phyloP scores from a whole-genome alignment of 805 yeast species.

The Metschnikowia lunata region DNA sequence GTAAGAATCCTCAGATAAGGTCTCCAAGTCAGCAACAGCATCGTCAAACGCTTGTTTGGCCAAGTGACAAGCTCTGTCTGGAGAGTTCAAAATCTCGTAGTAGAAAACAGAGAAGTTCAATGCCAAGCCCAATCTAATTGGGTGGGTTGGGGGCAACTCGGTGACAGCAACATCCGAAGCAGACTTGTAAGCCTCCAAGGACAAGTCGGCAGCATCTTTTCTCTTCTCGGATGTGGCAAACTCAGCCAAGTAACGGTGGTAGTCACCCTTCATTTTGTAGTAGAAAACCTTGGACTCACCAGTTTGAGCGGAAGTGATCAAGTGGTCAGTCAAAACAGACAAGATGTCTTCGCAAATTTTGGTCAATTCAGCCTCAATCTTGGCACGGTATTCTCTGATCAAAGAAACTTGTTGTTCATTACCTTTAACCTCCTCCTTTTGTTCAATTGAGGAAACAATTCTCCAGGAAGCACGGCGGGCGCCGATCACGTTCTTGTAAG shows the following conservation, averaged over 20 bases:
- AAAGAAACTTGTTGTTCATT: conserved; percentile 84
- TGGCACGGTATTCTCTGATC: conserved; percentile 90
- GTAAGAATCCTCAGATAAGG: conserved; percentile 95
- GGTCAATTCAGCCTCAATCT: conserved; percentile 88
- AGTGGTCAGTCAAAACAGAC: conserved; percentile 79
- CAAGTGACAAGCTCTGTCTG: conserved; percentile 97
- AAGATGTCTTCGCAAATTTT: conserved; percentile 93
- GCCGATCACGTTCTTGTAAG: conserved; percentile 97
- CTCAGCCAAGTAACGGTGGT: conserved; percentile 98
- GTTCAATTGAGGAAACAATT: conserved; percentile 96
- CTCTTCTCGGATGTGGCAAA: conserved; percentile 89
- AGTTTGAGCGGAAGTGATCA: conserved; percentile 89
- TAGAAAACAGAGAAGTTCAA: conserved; percentile 96
- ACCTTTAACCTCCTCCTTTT: conserved; percentile 96
- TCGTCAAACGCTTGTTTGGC: conserved; percentile 99
- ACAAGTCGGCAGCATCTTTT: conserved; percentile 85
- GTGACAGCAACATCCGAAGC: conserved; percentile 97
- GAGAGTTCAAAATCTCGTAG: conserved; percentile 96
- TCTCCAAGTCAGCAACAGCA: conserved; percentile 97
- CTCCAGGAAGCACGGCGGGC: conserved; percentile 99
- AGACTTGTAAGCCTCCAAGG: conserved; percentile 89
- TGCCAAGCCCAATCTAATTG: conserved; percentile 96
- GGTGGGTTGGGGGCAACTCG: conserved; percentile 97
- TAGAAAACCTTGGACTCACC: conserved; percentile 98
- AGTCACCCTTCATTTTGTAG: conserved; percentile 99